Conservation (phyloP, 768 basidiomycete species). For the Tulasnella sp. region DNA sequence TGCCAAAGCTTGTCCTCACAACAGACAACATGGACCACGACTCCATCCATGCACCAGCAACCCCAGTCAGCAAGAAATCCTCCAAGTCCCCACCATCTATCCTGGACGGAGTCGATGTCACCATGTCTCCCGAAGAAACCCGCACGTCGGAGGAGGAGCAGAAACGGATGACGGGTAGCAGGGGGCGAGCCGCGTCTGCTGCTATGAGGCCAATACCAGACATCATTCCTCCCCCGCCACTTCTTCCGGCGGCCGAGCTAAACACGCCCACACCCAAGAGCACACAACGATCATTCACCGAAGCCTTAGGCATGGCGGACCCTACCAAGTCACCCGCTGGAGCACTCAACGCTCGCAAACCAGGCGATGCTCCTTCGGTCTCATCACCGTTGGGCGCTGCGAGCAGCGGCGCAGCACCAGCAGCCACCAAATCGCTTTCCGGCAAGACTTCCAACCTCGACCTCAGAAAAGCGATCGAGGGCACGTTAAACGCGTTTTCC, state of each 20-base stretch:
- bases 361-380: background rate
- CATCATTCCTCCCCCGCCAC: background rate
- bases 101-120: slow-evolving; percentile 9
- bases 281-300: background rate
- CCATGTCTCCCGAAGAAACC: slow-evolving; percentile 12
- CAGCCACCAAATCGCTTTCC: background rate
- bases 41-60: slow-evolving; percentile 14
- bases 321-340: background rate
- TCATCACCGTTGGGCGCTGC: background rate
- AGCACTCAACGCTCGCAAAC: background rate
- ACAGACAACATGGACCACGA: slow-evolving; percentile 10
- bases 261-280: slow-evolving; percentile 6
- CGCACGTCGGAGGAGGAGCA: slow-evolving; percentile 22
- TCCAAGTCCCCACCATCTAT: background rate
- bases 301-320: background rate
- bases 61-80: slow-evolving; percentile 15
- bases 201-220: background rate
- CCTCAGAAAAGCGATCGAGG: background rate
- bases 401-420: background rate
- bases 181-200: background rate
- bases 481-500: background rate
- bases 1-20: slow-evolving; percentile 20
- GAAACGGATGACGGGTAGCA: background rate
- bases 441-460: background rate
- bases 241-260: background rate